Percentiles rank a stretch among this genome's conserved stretches.
These are phyloP conservation scores for Colletotrichum cereale DNA, from an alignment of 2,329 filamentous ascomycete species.

Conservation along the genomic window DNA sequence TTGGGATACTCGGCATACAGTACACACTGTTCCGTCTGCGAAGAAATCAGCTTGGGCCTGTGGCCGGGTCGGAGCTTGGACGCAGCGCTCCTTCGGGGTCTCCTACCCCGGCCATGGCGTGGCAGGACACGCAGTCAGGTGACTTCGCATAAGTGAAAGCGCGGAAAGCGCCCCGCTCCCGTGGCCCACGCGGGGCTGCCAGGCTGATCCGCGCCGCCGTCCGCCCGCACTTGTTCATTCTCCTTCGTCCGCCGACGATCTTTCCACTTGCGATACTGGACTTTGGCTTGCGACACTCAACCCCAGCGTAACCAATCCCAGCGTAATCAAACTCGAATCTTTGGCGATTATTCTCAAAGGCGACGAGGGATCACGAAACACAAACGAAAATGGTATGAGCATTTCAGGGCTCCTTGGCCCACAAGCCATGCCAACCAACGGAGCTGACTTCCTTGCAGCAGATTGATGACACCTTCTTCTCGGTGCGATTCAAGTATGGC, in stretches of 20 bases:
- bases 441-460: constrained; percentile 34
- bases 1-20: background rate
- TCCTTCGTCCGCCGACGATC: background rate
- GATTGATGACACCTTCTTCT: constrained; percentile 66
- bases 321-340: background rate
- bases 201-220: background rate
- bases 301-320: background rate
- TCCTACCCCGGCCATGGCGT: background rate
- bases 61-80: constrained; percentile 21
- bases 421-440: background rate
- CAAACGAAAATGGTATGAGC: constrained; percentile 11
- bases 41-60: background rate
- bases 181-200: constrained; percentile 7
- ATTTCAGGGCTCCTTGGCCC: background rate
- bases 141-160: constrained; percentile 43
- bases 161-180: constrained; percentile 7
- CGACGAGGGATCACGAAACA: background rate
- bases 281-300: background rate
- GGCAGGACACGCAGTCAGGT: constrained; percentile 44
- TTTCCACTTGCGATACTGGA: background rate
- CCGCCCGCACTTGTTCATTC: background rate
- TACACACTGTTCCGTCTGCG: background rate
- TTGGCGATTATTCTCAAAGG: no score
- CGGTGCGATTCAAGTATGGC: constrained; percentile 79
- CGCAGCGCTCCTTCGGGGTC: background rate